Evolutionary conservation across 2,329 filamentous ascomycete species (phyloP).

Genomic region (Cladophialophora bantiana): DNA sequence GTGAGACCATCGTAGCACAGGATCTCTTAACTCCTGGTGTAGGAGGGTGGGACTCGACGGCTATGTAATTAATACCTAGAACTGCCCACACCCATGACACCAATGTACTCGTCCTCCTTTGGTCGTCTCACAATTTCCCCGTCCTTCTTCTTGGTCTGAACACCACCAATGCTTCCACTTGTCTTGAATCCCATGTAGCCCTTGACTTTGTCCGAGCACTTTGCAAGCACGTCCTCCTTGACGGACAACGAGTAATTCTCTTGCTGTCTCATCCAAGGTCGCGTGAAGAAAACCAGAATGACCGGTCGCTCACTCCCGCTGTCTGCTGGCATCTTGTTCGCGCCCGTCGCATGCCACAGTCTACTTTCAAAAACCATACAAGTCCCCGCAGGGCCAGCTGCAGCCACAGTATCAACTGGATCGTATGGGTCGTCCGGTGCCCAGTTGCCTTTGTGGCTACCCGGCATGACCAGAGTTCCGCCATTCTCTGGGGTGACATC

Average conservation of each 20-base stretch:
- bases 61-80: slow-evolving; percentile 14
- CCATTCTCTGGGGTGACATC: slow-evolving; percentile 17
- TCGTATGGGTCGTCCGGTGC: slow-evolving; percentile 23
- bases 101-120: slow-evolving; percentile 19
- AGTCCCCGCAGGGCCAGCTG: slow-evolving; percentile 17
- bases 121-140: slow-evolving; percentile 22
- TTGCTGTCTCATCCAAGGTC: slow-evolving; percentile 25
- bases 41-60: slow-evolving; percentile 8
- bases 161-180: slow-evolving; percentile 20
- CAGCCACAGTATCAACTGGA: slow-evolving; percentile 5
- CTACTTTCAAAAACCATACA: slow-evolving; percentile 26
- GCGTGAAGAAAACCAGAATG: slow-evolving; percentile 21
- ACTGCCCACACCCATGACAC: slow-evolving; percentile 17
- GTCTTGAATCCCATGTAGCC: slow-evolving; percentile 24
- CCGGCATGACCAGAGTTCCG: slow-evolving; percentile 22
- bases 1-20: slow-evolving; percentile 8
- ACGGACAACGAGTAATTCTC: slow-evolving; percentile 23
- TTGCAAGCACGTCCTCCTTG: slow-evolving; percentile 22
- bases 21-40: slow-evolving; percentile 2
- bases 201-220: slow-evolving; percentile 22
- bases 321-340: slow-evolving; percentile 21
- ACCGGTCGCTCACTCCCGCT: slow-evolving; percentile 23
- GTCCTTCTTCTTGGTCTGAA: slow-evolving; percentile 17
- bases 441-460: slow-evolving; percentile 20
- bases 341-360: slow-evolving; percentile 25